A percentile compares a stretch with the other conserved stretches of the same genome.
phyloP scores from a whole-genome alignment of 345 rosid species.

The Carallia brachiata region DNA sequence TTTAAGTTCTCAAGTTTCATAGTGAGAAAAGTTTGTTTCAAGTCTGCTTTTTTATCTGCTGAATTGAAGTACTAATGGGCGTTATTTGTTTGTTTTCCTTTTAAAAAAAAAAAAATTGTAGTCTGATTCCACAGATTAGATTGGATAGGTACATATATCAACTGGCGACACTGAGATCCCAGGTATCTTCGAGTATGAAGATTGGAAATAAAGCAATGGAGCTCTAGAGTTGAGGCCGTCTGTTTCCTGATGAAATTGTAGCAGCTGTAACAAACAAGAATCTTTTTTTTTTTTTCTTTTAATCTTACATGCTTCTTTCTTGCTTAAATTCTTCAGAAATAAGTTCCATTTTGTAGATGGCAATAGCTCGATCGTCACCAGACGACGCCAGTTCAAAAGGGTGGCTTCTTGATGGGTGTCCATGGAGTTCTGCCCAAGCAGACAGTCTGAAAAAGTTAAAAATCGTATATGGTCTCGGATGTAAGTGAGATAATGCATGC shows the following conservation, averaged over 20 bases:
- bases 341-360: slow-evolving; percentile 52
- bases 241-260: too few relatives aligned
- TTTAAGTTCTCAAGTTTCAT: too few relatives aligned
- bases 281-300: neutral
- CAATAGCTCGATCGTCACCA: neutral
- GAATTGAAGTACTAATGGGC: neutral
- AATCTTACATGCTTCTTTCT: neutral
- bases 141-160: too few relatives aligned
- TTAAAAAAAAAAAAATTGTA: neutral
- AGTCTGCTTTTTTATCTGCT: too few relatives aligned
- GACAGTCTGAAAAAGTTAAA: slow-evolving; percentile 68
- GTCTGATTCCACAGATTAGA: too few relatives aligned
- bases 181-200: too few relatives aligned
- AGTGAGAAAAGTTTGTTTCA: too few relatives aligned
- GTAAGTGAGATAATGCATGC: slow-evolving; percentile 37
- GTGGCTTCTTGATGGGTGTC: slow-evolving; percentile 96
- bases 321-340: slow-evolving; percentile 3
- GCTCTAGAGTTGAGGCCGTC: too few relatives aligned
- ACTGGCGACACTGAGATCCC: too few relatives aligned
- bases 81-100: neutral
- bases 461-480: slow-evolving; percentile 61
- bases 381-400: slow-evolving; percentile 46
- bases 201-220: too few relatives aligned
- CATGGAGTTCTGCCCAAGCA: slow-evolving; percentile 72
- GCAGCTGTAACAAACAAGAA: too few relatives aligned